These are phyloP conservation scores for Cryptosporidium muris DNA, from an alignment of 169 alveolate species.

Conservation along the genomic window DNA sequence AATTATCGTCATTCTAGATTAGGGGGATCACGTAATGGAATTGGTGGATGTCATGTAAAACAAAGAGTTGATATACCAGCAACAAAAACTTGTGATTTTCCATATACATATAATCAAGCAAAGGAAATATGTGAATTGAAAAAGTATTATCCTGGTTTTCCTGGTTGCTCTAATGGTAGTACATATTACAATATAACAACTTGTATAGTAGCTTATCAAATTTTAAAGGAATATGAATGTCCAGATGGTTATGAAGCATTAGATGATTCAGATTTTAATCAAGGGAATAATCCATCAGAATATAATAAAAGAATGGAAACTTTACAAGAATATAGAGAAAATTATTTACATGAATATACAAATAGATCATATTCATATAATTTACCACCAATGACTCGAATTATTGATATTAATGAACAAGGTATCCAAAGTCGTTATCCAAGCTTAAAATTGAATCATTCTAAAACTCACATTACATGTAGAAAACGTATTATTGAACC, in stretches of 20 bases:
- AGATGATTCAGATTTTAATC: neutral
- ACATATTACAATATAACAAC: slow-evolving; percentile 28
- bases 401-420: slow-evolving; percentile 16
- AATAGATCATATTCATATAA: neutral
- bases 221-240: slow-evolving; percentile 38
- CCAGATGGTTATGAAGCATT: slow-evolving; percentile 46
- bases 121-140: slow-evolving; percentile 36
- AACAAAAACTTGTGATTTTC: slow-evolving; percentile 18
- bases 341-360: neutral
- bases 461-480: slow-evolving; percentile 6
- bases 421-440: slow-evolving; percentile 40
- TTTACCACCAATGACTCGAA: slow-evolving; percentile 22
- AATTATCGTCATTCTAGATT: slow-evolving; percentile 36
- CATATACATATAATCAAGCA: slow-evolving; percentile 39
- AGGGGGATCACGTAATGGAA: slow-evolving; percentile 63
- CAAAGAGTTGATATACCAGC: slow-evolving; percentile 48
- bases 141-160: slow-evolving; percentile 61
- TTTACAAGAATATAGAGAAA: neutral
- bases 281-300: neutral
- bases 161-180: slow-evolving; percentile 56
- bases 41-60: slow-evolving; percentile 56
- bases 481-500: neutral
- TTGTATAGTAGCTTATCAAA: slow-evolving; percentile 61
- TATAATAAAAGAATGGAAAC: neutral
- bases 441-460: slow-evolving; percentile 7